Evolutionary conservation across 2,329 filamentous ascomycete species (phyloP).

Genomic region (Cadophora gregata): DNA sequence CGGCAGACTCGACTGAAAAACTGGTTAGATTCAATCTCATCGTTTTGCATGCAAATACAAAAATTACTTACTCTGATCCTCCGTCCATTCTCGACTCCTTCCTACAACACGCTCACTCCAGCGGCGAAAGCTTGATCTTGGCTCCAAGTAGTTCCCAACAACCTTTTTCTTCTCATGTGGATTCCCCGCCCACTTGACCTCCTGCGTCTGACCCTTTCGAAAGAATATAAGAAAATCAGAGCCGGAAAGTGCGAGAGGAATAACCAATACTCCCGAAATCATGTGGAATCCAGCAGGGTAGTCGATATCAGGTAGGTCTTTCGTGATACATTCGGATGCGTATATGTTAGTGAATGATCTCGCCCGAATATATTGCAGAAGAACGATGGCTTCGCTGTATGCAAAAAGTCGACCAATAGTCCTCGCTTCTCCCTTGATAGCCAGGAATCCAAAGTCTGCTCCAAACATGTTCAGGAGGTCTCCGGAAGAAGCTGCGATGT

Average conservation of each 20-base stretch:
- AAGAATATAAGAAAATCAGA: conserved; percentile 38
- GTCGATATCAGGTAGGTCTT: conserved; percentile 31
- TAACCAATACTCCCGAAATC: conserved; percentile 34
- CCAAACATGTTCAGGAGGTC: conserved; percentile 35
- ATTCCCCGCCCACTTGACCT: conserved; percentile 37
- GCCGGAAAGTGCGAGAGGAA: conserved; percentile 31
- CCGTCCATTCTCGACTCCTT: conserved; percentile 35
- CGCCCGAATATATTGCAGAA: conserved; percentile 35
- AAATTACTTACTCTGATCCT: conserved; percentile 31
- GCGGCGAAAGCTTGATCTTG: conserved; percentile 32
- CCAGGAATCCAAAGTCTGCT: conserved; percentile 36
- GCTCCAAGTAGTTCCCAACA: conserved; percentile 31
- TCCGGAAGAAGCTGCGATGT: conserved; percentile 32
- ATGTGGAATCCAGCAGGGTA: conserved; percentile 17
- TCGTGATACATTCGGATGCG: conserved; percentile 29
- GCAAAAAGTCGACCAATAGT: conserved; percentile 34
- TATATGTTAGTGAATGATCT: conserved; percentile 26
- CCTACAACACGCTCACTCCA: conserved; percentile 37
- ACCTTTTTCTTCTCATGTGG: conserved; percentile 33
- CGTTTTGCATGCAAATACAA: neutral
- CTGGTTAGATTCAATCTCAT: no score
- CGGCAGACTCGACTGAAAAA: conserved; percentile 35
- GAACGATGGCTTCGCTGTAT: conserved; percentile 35
- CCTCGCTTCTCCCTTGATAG: conserved; percentile 34
- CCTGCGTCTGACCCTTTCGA: conserved; percentile 32